Evolutionary conservation across 2,329 filamentous ascomycete species (phyloP).

Genomic region (Chalaropsis ovoidea): DNA sequence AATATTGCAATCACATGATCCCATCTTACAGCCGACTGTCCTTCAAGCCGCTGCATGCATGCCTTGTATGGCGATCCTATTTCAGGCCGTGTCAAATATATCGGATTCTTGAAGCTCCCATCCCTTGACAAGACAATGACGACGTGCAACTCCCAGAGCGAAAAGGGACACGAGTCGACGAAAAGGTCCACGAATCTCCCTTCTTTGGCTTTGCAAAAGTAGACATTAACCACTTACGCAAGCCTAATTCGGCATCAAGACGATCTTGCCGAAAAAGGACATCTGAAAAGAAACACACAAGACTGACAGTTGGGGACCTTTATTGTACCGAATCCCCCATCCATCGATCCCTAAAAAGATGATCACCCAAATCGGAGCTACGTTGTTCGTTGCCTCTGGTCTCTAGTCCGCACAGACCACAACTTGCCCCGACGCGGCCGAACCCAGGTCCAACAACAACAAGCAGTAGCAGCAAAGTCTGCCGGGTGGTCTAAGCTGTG

Average conservation of each 20-base stretch:
- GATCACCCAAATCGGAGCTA: neutral
- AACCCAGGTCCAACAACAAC: neutral
- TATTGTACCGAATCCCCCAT: neutral
- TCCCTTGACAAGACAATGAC: neutral
- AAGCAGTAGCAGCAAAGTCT: neutral
- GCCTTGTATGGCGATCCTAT: neutral
- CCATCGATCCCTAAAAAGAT: neutral
- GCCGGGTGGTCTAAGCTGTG: constrained; percentile 1
- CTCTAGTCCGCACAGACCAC: neutral
- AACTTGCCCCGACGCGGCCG: neutral
- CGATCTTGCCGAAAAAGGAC: too few species aligned
- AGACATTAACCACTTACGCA: too few species aligned
- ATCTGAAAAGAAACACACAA: too few species aligned
- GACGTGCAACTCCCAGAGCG: neutral
- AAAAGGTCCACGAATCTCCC: neutral
- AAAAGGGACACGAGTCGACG: neutral
- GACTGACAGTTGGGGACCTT: neutral
- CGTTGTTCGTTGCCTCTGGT: neutral
- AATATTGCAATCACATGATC: neutral
- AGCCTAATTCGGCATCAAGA: too few species aligned
- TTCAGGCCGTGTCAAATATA: neutral
- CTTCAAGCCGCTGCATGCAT: neutral
- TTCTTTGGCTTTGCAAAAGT: neutral
- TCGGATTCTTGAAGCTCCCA: neutral
- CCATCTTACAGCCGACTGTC: neutral